Base-by-base conservation (phyloP, 495 filamentous ascomycete species). In the Aspergillus funiculosus region DNA sequence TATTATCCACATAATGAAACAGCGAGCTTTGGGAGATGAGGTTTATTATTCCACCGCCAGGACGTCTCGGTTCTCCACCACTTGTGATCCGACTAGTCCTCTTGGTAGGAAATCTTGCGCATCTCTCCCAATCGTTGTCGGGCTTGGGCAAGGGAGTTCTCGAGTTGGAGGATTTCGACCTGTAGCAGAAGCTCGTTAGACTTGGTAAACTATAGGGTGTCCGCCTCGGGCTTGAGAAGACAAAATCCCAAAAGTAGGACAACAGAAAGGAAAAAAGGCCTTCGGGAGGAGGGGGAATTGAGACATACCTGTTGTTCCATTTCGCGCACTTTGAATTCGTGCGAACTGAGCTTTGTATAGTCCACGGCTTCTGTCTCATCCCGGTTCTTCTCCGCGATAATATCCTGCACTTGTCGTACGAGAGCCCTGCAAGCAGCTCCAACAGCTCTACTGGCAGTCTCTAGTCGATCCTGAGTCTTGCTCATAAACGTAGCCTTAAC, bases 401-500 rank as follows among this genome's bases (percentile, higher is more conserved):
- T 95, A 47, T 73, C 75, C 71, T 96, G 94, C 40, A 97, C 92
- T 68, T 96, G 94, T 51, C 88, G 76, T 28, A 97, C 92, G 13
- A 98, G 73, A 6, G 81, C 74, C 36, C 89, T 76, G 67, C 92
- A 98, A 8, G 92, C 92, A 4, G 78, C 73, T 14, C 89, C 90
- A 18, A 98, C 92, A 9, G 89, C 88, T 73, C 94, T 95, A 72
- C 86, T 91, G 30, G 92, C 91, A 38, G 75, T 76, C 71, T 98
- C 92, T 41, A 98, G 73, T 31, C 78, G 78, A 59, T 97, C 92
- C 66, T 98, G 92, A 39, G 81, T 89, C 75, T 91, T 89, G 70
- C 85, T 90, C 85, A 95, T 95, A 69, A 96, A 95, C 46, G 83
- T 89, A 25, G 94, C 92, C 81, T 97, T 97, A 60, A 98, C 92